These are phyloP conservation scores for Aciculoconidium aculeatum DNA, from an alignment of 805 yeast species.

Conservation along the genomic window DNA sequence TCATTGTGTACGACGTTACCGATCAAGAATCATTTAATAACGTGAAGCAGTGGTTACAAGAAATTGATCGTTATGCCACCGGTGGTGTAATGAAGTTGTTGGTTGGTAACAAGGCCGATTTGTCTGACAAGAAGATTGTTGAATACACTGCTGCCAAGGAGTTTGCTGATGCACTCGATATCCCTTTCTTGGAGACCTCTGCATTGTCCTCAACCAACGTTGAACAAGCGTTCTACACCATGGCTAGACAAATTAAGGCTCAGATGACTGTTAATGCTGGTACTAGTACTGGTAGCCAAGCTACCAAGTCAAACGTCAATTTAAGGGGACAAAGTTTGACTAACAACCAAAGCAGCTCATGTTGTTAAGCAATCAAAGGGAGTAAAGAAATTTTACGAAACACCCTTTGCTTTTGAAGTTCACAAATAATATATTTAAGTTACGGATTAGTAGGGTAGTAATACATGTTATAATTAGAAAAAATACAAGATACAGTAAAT, in stretches of 20 bases:
- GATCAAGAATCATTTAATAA: slow-evolving; percentile 95
- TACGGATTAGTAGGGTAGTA: too few relatives aligned
- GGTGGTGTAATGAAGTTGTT: slow-evolving; percentile 93
- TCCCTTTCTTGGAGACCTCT: slow-evolving; percentile 93
- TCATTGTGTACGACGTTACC: slow-evolving; percentile 95
- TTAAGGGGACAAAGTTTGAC: slow-evolving; percentile 61
- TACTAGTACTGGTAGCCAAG: slow-evolving; percentile 19
- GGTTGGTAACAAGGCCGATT: slow-evolving; percentile 95
- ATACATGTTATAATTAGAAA: too few relatives aligned
- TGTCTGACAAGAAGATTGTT: slow-evolving; percentile 89
- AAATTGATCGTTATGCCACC: slow-evolving; percentile 96
- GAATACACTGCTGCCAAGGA: slow-evolving; percentile 96
- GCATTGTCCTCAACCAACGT: slow-evolving; percentile 94
- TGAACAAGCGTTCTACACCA: slow-evolving; percentile 96
- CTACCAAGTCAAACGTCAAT: slow-evolving; percentile 61
- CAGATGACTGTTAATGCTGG: slow-evolving; percentile 67
- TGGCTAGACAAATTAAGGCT: slow-evolving; percentile 98
- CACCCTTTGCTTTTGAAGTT: not conserved
- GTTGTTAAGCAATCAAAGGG: slow-evolving; percentile 26
- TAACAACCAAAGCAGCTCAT: slow-evolving; percentile 31
- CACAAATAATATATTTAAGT: not conserved
- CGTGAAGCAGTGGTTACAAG: slow-evolving; percentile 98
- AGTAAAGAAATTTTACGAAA: not conserved
- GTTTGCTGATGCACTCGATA: slow-evolving; percentile 91
- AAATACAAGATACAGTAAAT: not conserved